Conservation (phyloP, 331 rosid species). For the Pyracantha coccinea region DNA sequence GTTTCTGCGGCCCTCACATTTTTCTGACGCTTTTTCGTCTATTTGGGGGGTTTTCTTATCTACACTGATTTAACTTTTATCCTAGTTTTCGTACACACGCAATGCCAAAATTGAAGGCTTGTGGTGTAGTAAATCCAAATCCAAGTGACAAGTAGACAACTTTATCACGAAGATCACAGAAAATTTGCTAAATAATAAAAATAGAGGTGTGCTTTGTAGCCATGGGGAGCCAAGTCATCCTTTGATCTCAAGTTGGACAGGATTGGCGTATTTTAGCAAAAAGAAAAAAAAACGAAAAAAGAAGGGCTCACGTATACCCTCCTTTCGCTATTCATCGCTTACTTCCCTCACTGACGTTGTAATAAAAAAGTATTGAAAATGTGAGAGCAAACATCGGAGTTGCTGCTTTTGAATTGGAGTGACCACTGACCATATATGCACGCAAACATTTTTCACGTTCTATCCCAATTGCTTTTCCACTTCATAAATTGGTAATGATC, state of each 20-base stretch:
- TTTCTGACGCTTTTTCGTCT: not conserved
- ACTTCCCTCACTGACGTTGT: slow-evolving; percentile 15
- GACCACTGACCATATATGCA: slow-evolving; percentile 1
- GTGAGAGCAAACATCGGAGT: slow-evolving; percentile 3
- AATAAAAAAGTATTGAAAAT: not conserved
- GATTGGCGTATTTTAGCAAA: not conserved
- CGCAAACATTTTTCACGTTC: slow-evolving; percentile 7
- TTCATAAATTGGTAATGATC: not conserved
- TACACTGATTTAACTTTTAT: not conserved
- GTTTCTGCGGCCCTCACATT: not conserved
- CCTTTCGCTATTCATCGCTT: slow-evolving; percentile 21
- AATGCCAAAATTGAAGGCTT: not conserved
- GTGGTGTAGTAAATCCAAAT: not conserved
- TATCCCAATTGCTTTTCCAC: not conserved
- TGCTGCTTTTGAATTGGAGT: not conserved
- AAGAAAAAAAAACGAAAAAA: too few relatives aligned
- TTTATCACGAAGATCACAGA: not conserved
- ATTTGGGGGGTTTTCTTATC: not conserved
- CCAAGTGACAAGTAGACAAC: not conserved
- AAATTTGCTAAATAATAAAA: not conserved
- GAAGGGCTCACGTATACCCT: slow-evolving; percentile 12
- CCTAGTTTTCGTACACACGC: not conserved
- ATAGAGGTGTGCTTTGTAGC: slow-evolving; percentile 6
- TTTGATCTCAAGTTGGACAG: not conserved
- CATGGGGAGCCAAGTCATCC: not conserved